These are phyloP conservation scores for Phytophthora citricola DNA, from an alignment of 352 stramenopile species.

Conservation along the genomic window DNA sequence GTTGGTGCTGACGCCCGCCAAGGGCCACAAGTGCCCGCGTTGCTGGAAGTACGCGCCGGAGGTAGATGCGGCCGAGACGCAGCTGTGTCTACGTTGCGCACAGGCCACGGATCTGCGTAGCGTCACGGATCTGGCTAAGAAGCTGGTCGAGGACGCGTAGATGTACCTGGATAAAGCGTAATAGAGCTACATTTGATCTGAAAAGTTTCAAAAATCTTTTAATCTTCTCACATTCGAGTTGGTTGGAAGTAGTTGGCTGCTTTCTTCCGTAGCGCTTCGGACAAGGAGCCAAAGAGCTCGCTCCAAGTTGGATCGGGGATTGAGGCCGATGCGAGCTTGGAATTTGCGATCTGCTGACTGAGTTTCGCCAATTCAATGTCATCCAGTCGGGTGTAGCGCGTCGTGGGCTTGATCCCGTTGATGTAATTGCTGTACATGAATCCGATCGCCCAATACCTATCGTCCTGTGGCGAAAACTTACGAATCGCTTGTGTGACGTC, in stretches of 20 bases:
- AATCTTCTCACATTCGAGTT: too few species aligned
- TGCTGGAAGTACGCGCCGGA: slow-evolving; percentile 88
- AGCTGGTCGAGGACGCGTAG: slow-evolving; percentile 50
- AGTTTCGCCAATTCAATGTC: neutral
- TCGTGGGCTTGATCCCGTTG: neutral
- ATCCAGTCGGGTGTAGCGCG: neutral
- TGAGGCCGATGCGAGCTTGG: neutral
- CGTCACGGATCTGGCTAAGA: slow-evolving; percentile 53
- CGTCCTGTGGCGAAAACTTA: neutral
- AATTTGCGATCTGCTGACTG: neutral
- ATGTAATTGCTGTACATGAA: neutral
- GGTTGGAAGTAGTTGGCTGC: too few species aligned
- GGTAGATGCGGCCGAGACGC: slow-evolving; percentile 59
- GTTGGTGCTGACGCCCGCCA: slow-evolving; percentile 64
- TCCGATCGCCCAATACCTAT: neutral
- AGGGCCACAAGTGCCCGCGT: slow-evolving; percentile 87
- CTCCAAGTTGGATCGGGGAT: neutral
- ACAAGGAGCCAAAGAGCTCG: neutral
- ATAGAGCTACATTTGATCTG: slow-evolving; percentile 2
- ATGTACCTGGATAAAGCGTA: neutral
- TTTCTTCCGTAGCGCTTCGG: too few species aligned
- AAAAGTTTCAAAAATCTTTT: too few species aligned
- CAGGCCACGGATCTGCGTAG: slow-evolving; percentile 53
- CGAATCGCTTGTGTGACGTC: neutral
- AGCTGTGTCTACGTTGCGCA: slow-evolving; percentile 64